A percentile compares a stretch with the other conserved stretches of the same genome.
phyloP scores from a whole-genome alignment of 2,329 filamentous ascomycete genomes.

The Zymoseptoria ardabiliae region DNA sequence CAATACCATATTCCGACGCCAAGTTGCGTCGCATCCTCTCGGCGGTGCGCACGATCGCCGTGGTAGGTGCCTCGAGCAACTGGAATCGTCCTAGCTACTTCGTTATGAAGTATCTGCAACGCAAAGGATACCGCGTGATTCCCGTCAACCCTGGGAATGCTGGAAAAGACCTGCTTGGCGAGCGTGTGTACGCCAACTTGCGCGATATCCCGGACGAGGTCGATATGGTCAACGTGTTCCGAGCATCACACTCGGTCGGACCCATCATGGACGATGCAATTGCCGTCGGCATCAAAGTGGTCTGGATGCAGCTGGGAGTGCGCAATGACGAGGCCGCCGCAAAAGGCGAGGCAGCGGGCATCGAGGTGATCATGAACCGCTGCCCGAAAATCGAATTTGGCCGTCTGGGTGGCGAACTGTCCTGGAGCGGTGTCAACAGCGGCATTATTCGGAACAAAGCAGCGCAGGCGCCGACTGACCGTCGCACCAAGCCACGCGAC shows the following conservation, averaged over 20 bases:
- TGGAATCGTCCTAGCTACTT: conserved; percentile 16
- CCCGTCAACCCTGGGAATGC: conserved; percentile 13
- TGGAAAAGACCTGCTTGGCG: conserved; percentile 11
- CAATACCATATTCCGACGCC: conserved; percentile 12
- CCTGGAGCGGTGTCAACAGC: conserved; percentile 12
- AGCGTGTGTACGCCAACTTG: conserved; percentile 11
- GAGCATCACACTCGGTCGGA: conserved; percentile 11
- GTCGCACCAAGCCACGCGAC: background rate
- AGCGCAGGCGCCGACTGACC: conserved; percentile 10
- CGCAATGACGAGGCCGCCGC: conserved; percentile 13
- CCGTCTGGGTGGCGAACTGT: conserved; percentile 13
- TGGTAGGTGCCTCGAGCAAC: conserved; percentile 12
- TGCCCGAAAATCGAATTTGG: conserved; percentile 15
- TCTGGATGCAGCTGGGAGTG: conserved; percentile 14
- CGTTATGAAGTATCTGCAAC: conserved; percentile 14
- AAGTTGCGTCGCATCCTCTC: conserved; percentile 13
- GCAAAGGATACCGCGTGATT: conserved; percentile 15
- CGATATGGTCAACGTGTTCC: conserved; percentile 13
- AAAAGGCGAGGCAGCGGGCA: conserved; percentile 11
- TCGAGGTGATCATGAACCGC: conserved; percentile 14
- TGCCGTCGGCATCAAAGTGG: conserved; percentile 7
- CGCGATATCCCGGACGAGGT: conserved; percentile 12
- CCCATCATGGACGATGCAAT: conserved; percentile 14
- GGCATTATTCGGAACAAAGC: conserved; percentile 14
- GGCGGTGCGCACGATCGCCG: conserved; percentile 10